Evolutionary conservation across 2,329 filamentous ascomycete genomes (phyloP).

Genomic region (Plectosphaerella cucumerina): DNA sequence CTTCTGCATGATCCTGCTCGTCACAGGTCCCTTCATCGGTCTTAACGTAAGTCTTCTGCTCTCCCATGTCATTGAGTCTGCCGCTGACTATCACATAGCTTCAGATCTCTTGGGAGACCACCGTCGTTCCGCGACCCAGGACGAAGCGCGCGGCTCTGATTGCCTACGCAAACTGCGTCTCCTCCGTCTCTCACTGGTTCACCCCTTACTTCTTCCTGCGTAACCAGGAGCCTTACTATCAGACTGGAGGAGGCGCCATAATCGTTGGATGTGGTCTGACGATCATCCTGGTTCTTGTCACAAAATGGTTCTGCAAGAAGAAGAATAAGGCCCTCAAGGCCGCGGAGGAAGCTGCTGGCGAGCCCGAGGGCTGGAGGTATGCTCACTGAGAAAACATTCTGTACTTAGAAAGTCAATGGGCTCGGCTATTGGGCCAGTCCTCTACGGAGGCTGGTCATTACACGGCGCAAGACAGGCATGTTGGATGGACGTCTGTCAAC

Average conservation of each 20-base stretch:
- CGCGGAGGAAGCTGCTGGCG: constrained; percentile 5
- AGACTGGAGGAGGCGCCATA: constrained; percentile 22
- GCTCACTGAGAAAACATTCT: background rate
- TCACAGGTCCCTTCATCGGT: constrained; percentile 31
- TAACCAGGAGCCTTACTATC: constrained; percentile 23
- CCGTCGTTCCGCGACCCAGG: constrained; percentile 32
- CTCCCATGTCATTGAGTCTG: background rate
- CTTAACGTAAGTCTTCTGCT: constrained; percentile 20
- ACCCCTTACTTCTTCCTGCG: constrained; percentile 32
- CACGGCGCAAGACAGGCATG: no score
- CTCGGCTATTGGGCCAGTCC: no score
- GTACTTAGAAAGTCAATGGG: no score
- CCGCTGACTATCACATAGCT: constrained; percentile 14
- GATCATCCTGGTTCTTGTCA: constrained; percentile 11
- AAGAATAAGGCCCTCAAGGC: constrained; percentile 21
- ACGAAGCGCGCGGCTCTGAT: constrained; percentile 36
- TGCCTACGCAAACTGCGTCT: constrained; percentile 35
- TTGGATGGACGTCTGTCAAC: no score
- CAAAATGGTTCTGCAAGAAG: constrained; percentile 16
- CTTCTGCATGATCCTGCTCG: constrained; percentile 34
- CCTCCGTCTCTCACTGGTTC: constrained; percentile 35
- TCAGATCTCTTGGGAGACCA: constrained; percentile 37
- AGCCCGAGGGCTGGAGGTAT: constrained; percentile 8
- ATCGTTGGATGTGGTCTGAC: constrained; percentile 20
- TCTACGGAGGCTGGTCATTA: no score